phyloP scores from a whole-genome alignment of 768 basidiomycete species.

The Russula vinacea region DNA sequence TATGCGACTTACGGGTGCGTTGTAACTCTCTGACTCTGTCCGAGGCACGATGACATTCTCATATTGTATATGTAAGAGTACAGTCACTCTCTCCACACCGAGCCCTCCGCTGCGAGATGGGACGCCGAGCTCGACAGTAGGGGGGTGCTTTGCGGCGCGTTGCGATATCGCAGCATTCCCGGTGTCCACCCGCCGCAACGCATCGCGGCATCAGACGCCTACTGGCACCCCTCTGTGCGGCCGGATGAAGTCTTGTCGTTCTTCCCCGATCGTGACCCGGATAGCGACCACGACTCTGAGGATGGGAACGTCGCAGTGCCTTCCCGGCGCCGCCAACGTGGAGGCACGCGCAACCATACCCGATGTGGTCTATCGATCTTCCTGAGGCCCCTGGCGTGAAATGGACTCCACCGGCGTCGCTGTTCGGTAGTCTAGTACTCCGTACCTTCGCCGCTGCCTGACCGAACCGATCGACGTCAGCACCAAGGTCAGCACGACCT shows the following conservation, averaged over 20 bases:
- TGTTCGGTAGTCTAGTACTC: constrained; percentile 15
- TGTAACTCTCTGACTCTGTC: too few species aligned
- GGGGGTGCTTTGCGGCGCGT: constrained; percentile 47
- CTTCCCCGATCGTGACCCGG: constrained; percentile 23
- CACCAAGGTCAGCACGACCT: not conserved
- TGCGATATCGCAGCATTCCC: constrained; percentile 59
- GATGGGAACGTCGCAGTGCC: constrained; percentile 18
- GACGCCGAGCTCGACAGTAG: constrained; percentile 34
- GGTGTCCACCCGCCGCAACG: constrained; percentile 38
- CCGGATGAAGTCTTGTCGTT: not conserved
- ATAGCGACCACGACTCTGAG: constrained; percentile 17
- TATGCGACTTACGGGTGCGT: too few species aligned
- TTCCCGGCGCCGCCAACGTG: constrained; percentile 7
- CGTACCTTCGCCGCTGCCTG: not conserved
- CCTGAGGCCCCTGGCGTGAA: constrained; percentile 13
- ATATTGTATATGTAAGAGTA: too few species aligned
- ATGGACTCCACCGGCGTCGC: constrained; percentile 22
- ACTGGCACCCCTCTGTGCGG: too few species aligned
- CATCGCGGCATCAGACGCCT: too few species aligned
- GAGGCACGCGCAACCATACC: constrained; percentile 21
- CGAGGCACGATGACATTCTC: too few species aligned
- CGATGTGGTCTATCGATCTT: constrained; percentile 12
- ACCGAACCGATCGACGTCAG: too few species aligned
- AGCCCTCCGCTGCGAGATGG: constrained; percentile 21
- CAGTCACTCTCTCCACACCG: constrained; percentile 24